phyloP scores from a whole-genome alignment of 2,329 filamentous ascomycete genomes.

The Dactylellina drechsleri region DNA sequence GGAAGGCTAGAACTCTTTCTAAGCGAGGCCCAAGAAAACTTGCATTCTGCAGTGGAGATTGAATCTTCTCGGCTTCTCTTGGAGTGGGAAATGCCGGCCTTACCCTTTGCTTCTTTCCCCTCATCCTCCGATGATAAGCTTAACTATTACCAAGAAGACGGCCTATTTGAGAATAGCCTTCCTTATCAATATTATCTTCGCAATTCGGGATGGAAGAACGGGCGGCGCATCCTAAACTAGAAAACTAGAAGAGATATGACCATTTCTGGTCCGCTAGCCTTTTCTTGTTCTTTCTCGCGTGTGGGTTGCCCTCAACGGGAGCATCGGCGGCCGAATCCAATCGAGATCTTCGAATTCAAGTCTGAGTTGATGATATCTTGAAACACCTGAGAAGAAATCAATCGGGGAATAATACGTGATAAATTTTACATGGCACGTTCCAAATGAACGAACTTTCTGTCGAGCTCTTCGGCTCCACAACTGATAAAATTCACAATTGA shows the following conservation, averaged over 20 bases:
- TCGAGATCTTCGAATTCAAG: background rate
- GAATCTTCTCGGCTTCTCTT: background rate
- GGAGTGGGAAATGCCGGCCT: slow-evolving; percentile 20
- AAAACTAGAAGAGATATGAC: background rate
- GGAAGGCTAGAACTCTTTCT: slow-evolving; percentile 5
- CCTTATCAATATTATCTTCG: slow-evolving; percentile 25
- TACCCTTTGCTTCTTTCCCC: slow-evolving; percentile 3
- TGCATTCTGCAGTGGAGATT: slow-evolving; percentile 9
- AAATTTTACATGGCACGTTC: no score
- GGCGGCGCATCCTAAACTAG: slow-evolving; percentile 28
- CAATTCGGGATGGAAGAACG: slow-evolving; percentile 1
- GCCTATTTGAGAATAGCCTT: slow-evolving; percentile 14
- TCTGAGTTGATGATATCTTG: background rate
- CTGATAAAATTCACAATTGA: background rate
- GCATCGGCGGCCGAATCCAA: background rate
- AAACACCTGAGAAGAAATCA: background rate
- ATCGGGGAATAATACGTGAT: no score
- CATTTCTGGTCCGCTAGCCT: no score
- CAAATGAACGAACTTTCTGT: background rate
- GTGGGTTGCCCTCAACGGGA: background rate
- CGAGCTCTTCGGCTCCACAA: background rate
- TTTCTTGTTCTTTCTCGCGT: no score
- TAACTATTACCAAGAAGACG: slow-evolving; percentile 28
- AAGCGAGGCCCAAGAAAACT: slow-evolving; percentile 12
- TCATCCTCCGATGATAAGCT: slow-evolving; percentile 29